phyloP scores from a whole-genome alignment of 331 rosid genomes.

The Phaseolus coccineus region DNA sequence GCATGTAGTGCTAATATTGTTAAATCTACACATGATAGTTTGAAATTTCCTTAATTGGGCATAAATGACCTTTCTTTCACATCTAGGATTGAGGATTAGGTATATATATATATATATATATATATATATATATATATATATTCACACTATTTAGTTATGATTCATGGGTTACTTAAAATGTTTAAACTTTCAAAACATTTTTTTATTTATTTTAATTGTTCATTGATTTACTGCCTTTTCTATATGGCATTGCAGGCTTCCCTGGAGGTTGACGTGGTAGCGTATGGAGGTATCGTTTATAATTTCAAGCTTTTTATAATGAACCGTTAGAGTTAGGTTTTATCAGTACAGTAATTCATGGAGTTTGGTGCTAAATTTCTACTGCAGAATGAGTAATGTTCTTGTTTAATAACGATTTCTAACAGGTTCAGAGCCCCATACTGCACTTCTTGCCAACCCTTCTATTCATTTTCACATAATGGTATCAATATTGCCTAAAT shows the following conservation, averaged over 20 bases:
- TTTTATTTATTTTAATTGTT: neutral
- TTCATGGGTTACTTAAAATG: conserved; percentile 1
- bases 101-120: neutral
- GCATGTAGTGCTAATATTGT: neutral
- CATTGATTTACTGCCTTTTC: conserved; percentile 28
- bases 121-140: neutral
- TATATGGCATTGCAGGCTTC: conserved; percentile 59
- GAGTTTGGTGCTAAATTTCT: conserved; percentile 19
- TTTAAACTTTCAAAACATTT: neutral
- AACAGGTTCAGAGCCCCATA: conserved; percentile 88
- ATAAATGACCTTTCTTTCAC: neutral
- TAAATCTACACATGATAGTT: neutral
- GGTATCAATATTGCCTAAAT: conserved; percentile 51
- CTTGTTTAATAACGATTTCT: conserved; percentile 27
- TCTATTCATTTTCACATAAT: conserved; percentile 77
- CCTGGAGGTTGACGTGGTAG: conserved; percentile 83
- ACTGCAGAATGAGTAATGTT: neutral
- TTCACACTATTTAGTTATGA: neutral
- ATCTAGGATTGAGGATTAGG: neutral
- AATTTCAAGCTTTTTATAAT: conserved; percentile 19
- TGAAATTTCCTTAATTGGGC: neutral
- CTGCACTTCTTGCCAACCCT: conserved; percentile 68
- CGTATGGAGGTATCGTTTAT: conserved; percentile 77
- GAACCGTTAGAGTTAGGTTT: conserved; percentile 31
- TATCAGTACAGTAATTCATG: neutral